Evolutionary conservation across 2,329 filamentous ascomycete genomes (phyloP), one percentile per base, ranked within the genome.

Genomic region (Saccharata proteae): DNA sequence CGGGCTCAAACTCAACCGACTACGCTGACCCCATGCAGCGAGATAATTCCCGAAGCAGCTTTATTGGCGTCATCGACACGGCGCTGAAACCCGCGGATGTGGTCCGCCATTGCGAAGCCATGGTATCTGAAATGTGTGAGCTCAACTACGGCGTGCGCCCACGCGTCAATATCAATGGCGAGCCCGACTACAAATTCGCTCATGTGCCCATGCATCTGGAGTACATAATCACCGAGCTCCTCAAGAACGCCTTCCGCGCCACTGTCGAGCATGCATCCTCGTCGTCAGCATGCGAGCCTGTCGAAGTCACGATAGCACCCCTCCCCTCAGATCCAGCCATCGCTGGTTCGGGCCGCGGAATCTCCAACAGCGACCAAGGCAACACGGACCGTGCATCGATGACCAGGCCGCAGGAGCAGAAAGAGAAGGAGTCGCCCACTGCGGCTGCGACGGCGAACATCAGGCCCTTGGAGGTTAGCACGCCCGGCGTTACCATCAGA

Each of bases 241-340:
- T 98, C 36, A 98, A 98, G 58, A 98, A 98, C 49, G 83, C 86
- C 1, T 98, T 96, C 61, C 75, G 90, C 25, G 88, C 90, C 4
- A 92, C 84, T 0, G 77, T 96, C 7, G 90, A 98, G 57, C 77
- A 71, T 36, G 75, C 76, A n/a, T 77, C 73, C 47, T n/a, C n/a
- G n/a, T n/a, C n/a, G n/a, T n/a, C n/a, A n/a, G 78, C 80, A 43
- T 68, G 71, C 24, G 80, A 93, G 41, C 83, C 88, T 2, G 69
- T 98, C 23, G 82, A 93, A 42, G 77, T 96, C 38, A 98, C 90
- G 10, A 90, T 98, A 39, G 88, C 88, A 0, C 81, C 72, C 1
- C 64, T 73, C 0, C 71, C 71, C 2, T 67, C 72, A 44, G 61
- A 66, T 0, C 48, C 42, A n/a, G 19, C n/a, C n/a, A n/a, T 13